Base-by-base conservation (phyloP, 192 early-diverging fungal species). In the Coemansia sp. region DNA sequence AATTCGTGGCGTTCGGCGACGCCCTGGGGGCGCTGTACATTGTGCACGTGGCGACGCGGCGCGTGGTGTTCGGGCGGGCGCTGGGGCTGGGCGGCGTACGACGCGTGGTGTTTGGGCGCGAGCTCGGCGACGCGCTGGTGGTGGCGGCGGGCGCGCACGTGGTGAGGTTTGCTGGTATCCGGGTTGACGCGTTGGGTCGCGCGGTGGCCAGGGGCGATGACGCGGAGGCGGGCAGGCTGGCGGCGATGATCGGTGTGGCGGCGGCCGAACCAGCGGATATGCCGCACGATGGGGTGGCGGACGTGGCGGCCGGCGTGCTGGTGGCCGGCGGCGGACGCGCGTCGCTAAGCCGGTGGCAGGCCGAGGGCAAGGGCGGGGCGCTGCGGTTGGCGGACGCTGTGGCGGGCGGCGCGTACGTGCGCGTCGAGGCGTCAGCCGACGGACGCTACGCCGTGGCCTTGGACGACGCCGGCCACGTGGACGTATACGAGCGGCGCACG, bases 1-100 rank as follows among this genome's bases (percentile, higher is more conserved):
- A 57, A 45, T 78, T 78, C 63, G 66, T 73, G 22, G 76, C 76
- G 3, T 78, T 72, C 53, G 76, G 76, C 37, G 76, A 78, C 27
- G 49, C 30, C 6, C 17, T 47, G 4, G 69, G 76, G 9, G 51
- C 56, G 53, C 56, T 78, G 57, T 72, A 59, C 25, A 78, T 78
- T 40, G 66, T 78, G 8, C 76, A 78, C 39, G 55, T 78, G 1
- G 34, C 51, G 14, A 73, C 64, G 1, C 62, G 70, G 0, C 61
- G 63, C 17, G 48, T 59, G 0, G 69, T 78, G 52, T 78, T 71
- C 27, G 69, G 66, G 1, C 65, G 68, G 43, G 17, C 45, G 11
- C 19, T 55, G 0, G 30, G 12, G 23, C 11, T 46, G 37, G 5
- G 55, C 69, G 41, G 24, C 9, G 75, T 58, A 3, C 49, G 68